These are phyloP conservation scores for Colletotrichum godetiae DNA, from an alignment of 2,329 filamentous ascomycete genomes.

Conservation along the genomic window DNA sequence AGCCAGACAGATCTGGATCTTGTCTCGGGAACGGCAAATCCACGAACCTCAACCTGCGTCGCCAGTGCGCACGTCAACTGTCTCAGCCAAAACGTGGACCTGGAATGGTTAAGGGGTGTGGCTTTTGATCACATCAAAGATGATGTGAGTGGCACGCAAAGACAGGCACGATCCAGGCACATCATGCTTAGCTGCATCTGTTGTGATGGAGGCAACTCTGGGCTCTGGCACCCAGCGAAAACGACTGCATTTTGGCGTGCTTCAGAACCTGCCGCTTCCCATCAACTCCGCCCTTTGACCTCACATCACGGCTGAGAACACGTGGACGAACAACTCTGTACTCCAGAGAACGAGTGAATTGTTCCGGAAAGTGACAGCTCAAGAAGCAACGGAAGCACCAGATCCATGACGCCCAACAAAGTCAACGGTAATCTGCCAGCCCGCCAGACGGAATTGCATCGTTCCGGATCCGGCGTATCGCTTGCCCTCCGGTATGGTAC, in stretches of 20 bases:
- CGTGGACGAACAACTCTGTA: background rate
- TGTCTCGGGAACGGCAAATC: constrained; percentile 31
- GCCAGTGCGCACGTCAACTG: constrained; percentile 20
- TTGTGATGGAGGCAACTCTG: background rate
- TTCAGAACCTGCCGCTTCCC: constrained; percentile 22
- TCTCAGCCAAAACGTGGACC: constrained; percentile 24
- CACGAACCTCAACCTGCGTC: constrained; percentile 21
- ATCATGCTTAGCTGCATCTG: background rate
- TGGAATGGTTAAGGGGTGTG: background rate
- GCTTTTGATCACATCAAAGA: background rate
- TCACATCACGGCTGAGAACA: background rate
- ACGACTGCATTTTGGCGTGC: constrained; percentile 17
- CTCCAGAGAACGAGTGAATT: background rate
- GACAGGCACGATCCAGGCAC: background rate
- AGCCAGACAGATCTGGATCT: constrained; percentile 1
- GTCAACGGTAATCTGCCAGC: constrained; percentile 2
- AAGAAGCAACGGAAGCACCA: background rate
- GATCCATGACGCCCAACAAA: constrained; percentile 3
- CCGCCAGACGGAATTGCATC: constrained; percentile 4
- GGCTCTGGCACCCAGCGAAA: constrained; percentile 9
- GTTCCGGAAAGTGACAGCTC: background rate
- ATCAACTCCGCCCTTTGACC: background rate
- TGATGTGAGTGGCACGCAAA: constrained; percentile 23
- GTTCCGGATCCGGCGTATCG: constrained; percentile 21
- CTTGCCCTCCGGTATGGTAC: constrained; percentile 3